phyloP scores from a whole-genome alignment of 352 stramenopile genomes.

The Globisporangium takayamanum region DNA sequence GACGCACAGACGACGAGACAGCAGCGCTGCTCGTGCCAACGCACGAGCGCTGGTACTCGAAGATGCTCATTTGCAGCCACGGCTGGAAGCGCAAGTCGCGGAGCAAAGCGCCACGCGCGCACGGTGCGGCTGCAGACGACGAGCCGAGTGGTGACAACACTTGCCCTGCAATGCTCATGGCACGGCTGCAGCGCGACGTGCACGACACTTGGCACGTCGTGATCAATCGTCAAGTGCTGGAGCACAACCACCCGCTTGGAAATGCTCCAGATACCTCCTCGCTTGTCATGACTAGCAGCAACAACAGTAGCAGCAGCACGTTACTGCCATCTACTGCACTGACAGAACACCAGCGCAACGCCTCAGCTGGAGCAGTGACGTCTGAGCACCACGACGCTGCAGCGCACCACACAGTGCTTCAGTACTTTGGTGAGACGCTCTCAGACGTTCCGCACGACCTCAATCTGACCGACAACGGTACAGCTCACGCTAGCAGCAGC shows the following conservation, averaged over 20 bases:
- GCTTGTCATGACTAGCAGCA: not conserved
- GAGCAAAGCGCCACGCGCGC: slow-evolving; percentile 23
- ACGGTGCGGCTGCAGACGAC: not conserved
- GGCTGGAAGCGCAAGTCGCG: slow-evolving; percentile 66
- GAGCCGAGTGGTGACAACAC: slow-evolving; percentile 8
- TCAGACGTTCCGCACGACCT: not conserved
- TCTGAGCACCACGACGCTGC: not conserved
- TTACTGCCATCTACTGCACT: not conserved
- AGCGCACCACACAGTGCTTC: not conserved
- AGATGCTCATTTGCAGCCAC: slow-evolving; percentile 70
- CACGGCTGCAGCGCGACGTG: slow-evolving; percentile 55
- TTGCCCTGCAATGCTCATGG: slow-evolving; percentile 67
- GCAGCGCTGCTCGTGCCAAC: slow-evolving; percentile 38
- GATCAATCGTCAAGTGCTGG: slow-evolving; percentile 57
- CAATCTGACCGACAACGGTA: not conserved
- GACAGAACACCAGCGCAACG: no score
- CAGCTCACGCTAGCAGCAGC: not conserved
- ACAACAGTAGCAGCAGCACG: not conserved
- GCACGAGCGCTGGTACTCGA: slow-evolving; percentile 64
- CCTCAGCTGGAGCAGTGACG: no score
- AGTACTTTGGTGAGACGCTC: not conserved
- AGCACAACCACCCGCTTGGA: slow-evolving; percentile 50
- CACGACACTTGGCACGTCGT: slow-evolving; percentile 57
- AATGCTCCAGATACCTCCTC: not conserved
- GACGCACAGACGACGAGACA: slow-evolving; percentile 20